phyloP scores from a whole-genome alignment of 2,329 filamentous ascomycete genomes.

The Nothophaeocryptopus gaeumannii region DNA sequence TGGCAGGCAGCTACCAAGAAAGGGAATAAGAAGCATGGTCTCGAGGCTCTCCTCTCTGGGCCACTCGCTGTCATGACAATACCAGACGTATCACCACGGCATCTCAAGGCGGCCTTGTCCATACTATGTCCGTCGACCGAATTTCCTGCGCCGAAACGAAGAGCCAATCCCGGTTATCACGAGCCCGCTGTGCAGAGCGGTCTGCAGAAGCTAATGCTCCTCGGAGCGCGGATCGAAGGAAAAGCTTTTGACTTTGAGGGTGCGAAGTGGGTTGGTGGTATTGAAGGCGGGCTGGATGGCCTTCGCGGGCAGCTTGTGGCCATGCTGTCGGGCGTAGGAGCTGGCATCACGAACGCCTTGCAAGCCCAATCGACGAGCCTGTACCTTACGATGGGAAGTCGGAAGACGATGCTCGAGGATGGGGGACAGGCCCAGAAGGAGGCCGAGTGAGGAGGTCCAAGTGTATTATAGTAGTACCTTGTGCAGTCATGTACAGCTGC shows the following conservation, averaged over 20 bases:
- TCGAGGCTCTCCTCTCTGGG: conserved; percentile 75
- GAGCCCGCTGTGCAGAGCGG: conserved; percentile 76
- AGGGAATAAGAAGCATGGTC: conserved; percentile 45
- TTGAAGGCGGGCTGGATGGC: conserved; percentile 76
- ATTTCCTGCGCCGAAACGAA: conserved; percentile 76
- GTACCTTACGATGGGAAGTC: conserved; percentile 83
- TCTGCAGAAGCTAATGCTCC: conserved; percentile 78
- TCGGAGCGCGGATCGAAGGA: conserved; percentile 84
- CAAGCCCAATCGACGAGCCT: conserved; percentile 77
- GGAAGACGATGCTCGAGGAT: conserved; percentile 77
- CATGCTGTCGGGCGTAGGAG: conserved; percentile 76
- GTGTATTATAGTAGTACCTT: too few relatives aligned
- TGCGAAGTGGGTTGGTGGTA: conserved; percentile 68
- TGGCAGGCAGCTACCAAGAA: conserved; percentile 49
- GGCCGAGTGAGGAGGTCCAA: not conserved
- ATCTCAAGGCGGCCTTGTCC: conserved; percentile 76
- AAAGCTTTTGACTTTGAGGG: conserved; percentile 76
- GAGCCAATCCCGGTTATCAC: conserved; percentile 75
- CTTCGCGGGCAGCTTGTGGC: conserved; percentile 76
- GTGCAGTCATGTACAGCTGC: too few relatives aligned
- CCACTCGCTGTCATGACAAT: conserved; percentile 78
- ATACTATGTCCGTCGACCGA: conserved; percentile 69
- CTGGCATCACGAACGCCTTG: conserved; percentile 72
- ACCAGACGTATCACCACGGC: conserved; percentile 76
- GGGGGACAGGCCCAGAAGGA: conserved; percentile 45